Evolutionary conservation across 352 stramenopile genomes (phyloP).

Genomic region (Phytophthora cactorum): DNA sequence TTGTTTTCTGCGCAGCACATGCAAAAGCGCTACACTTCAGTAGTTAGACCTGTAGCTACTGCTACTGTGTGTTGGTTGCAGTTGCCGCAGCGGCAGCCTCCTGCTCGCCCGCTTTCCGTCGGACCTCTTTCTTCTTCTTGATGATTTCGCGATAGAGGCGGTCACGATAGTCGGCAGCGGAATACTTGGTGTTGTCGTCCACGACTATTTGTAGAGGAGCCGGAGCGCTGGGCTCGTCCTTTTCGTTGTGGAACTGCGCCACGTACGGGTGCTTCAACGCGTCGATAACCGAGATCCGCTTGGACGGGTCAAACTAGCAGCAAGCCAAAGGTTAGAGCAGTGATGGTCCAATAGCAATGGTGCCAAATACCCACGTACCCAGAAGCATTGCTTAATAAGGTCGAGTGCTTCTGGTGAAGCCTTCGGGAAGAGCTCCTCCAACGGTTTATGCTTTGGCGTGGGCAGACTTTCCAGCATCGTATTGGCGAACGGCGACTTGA

Average conservation of each 20-base stretch:
- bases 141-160: constrained; percentile 94
- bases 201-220: constrained; percentile 86
- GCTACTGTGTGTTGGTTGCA: constrained; percentile 17
- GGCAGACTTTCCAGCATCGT: constrained; percentile 95
- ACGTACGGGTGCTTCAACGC: constrained; percentile 95
- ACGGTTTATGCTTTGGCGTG: constrained; percentile 65
- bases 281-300: constrained; percentile 87
- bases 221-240: constrained; percentile 88
- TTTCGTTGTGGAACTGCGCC: constrained; percentile 95
- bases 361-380: constrained; percentile 41
- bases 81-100: constrained; percentile 15
- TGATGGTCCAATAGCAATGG: background rate
- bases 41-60: background rate
- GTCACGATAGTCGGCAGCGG: constrained; percentile 93
- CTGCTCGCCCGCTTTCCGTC: constrained; percentile 51
- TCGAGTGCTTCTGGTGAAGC: constrained; percentile 89
- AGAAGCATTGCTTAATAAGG: constrained; percentile 90
- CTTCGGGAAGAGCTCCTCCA: constrained; percentile 91
- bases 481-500: constrained; percentile 93
- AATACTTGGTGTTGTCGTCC: constrained; percentile 96
- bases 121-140: constrained; percentile 93
- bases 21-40: no score
- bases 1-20: no score
- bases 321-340: constrained; percentile 8
- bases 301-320: constrained; percentile 91